Evolutionary conservation across 768 basidiomycete genomes (phyloP), one percentile per base, ranked within the genome.

Genomic region (Tylopilus sp.): DNA sequence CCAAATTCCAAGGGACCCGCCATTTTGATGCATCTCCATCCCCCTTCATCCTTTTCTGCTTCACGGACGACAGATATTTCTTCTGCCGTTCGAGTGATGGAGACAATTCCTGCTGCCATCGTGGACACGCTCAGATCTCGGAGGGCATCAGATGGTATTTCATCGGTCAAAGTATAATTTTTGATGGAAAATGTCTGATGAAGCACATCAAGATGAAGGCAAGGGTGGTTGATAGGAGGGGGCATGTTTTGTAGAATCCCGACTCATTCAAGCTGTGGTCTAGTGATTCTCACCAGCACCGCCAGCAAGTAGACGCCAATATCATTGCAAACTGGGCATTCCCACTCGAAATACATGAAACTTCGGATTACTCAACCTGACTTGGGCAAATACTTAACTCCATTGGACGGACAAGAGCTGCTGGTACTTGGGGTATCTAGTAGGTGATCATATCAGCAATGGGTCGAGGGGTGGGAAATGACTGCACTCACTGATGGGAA

Each of bases 1-100:
- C 83, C 74, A 55, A 85, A 84, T 55, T 82, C 80, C 81, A 86
- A 81, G 3, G 82, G 83, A 3, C 84, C 85, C 31, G 70, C 73
- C 36, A 87, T 80, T 64, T 80, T 80, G 53, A 86, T 79, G 59
- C 79, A 79, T 57, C 66, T 73, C 83, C 83, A 84, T 1, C 71
- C 69, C 21, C 74, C 72, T 26, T 72, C 65, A 36, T 75, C 69
- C 47, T 54, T 67, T 13, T 70, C 58, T 13, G 70, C 68, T 60
- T 79, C 70, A 15, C 77, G 75, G n/a, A 82, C 79, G 47, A 86
- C 58, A 2, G 84, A 86, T 2, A 82, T 69, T 58, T 88, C 85
- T 28, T 86, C 82, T 7, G 59, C 59, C 6, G 83, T 85, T 43
- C 78, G 70, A 23, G 83, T 85, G 33, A 85, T 66, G 2, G 80